A percentile compares a stretch with the other conserved stretches of the same genome.
Evolutionary conservation across 768 basidiomycete species (phyloP).

Genomic region (Gloeopeniophorella convolvens): DNA sequence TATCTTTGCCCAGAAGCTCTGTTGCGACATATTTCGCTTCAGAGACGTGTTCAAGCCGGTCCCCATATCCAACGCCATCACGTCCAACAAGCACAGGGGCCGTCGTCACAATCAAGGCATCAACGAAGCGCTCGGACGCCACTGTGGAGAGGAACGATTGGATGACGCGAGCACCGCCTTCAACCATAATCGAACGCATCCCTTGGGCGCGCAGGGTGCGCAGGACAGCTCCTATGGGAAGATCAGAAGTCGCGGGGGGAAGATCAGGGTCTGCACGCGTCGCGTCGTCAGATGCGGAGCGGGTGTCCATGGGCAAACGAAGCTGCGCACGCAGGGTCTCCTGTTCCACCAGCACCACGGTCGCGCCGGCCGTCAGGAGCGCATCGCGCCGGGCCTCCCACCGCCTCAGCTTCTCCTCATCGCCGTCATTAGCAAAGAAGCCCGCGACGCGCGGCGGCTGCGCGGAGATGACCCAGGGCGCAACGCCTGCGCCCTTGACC

Average conservation of each 20-base stretch:
- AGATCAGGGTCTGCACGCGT: constrained; percentile 12
- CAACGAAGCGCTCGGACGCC: constrained; percentile 34
- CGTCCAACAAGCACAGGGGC: constrained; percentile 80
- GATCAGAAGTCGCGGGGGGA: constrained; percentile 26
- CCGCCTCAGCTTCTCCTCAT: constrained; percentile 20
- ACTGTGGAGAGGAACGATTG: constrained; percentile 51
- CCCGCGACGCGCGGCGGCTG: constrained; percentile 23
- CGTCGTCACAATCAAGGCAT: constrained; percentile 76
- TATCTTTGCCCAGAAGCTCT: constrained; percentile 26
- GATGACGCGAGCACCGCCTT: constrained; percentile 87
- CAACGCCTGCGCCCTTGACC: constrained; percentile 47
- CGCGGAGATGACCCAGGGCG: constrained; percentile 68
- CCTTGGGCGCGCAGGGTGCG: constrained; percentile 45
- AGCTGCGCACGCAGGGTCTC: constrained; percentile 31
- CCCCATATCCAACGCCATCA: constrained; percentile 55
- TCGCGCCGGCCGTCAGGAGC: constrained; percentile 63
- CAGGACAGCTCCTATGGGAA: constrained; percentile 48
- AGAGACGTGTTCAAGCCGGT: constrained; percentile 23
- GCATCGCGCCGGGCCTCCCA: constrained; percentile 31
- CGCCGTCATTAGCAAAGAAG: constrained; percentile 19
- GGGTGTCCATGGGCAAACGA: background rate
- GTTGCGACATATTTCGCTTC: constrained; percentile 25
- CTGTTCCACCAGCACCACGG: constrained; percentile 45
- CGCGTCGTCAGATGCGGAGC: background rate
- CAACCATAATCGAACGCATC: constrained; percentile 83